phyloP scores from a whole-genome alignment of 1,284 basidiomycete species.

The Apiotrichum montevideense region DNA sequence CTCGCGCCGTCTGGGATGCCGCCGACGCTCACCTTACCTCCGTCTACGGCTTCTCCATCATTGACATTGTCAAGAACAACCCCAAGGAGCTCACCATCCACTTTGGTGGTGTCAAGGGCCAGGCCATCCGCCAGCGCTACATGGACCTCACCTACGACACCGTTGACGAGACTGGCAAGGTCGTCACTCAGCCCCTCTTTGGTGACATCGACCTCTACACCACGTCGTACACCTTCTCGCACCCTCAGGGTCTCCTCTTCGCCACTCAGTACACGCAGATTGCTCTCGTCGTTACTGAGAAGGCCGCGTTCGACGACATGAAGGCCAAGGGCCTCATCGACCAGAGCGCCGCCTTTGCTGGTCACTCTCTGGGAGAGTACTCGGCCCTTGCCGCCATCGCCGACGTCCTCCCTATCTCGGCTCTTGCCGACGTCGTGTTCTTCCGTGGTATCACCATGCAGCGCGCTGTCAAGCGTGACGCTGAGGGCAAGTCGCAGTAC shows the following conservation, averaged over 20 bases:
- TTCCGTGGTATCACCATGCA: conserved; percentile 99
- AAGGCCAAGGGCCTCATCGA: conserved; percentile 91
- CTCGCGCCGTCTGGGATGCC: conserved; percentile 93
- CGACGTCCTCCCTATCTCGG: conserved; percentile 87
- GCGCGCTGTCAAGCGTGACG: conserved; percentile 90
- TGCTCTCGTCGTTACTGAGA: conserved; percentile 93
- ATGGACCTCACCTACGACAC: conserved; percentile 99
- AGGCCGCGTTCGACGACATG: conserved; percentile 97
- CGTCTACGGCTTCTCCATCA: conserved; percentile 92
- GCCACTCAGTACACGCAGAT: conserved; percentile 99
- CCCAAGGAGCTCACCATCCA: conserved; percentile 97
- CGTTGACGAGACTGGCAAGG: conserved; percentile 87
- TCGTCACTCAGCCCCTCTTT: conserved; percentile 91
- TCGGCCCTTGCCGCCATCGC: conserved; percentile 96
- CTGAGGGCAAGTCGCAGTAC: conserved; percentile 87
- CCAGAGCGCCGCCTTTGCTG: conserved; percentile 85
- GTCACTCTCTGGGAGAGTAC: conserved; percentile 97
- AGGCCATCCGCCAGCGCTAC: conserved; percentile 94
- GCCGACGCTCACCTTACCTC: conserved; percentile 89
- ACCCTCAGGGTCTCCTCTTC: conserved; percentile 88
- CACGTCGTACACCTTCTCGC: conserved; percentile 93
- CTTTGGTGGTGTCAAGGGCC: conserved; percentile 98
- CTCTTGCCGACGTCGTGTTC: conserved; percentile 97
- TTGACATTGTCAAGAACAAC: conserved; percentile 97
- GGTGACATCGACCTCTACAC: conserved; percentile 87